These are phyloP conservation scores for Rhododendron henanense DNA, from an alignment of 148 eudicot genomes.

Conservation along the genomic window DNA sequence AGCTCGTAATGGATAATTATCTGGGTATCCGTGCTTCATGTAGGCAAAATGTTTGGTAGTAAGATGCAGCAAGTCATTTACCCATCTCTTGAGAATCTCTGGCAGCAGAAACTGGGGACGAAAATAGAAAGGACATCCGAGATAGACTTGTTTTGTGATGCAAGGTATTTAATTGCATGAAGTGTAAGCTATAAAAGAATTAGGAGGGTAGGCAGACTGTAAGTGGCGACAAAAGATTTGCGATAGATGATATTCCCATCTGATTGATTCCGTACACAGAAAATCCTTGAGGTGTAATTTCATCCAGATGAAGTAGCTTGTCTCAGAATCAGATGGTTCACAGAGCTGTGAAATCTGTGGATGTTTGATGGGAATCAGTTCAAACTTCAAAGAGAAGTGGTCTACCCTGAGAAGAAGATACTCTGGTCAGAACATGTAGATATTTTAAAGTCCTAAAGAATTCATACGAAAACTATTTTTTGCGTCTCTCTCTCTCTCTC, in stretches of 20 bases:
- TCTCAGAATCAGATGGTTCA: neutral
- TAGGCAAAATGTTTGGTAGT: neutral
- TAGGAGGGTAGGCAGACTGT: neutral
- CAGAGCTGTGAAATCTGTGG: neutral
- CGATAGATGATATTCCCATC: neutral
- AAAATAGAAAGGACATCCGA: neutral
- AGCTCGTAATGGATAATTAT: neutral
- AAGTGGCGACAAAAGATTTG: no score
- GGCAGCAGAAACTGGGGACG: neutral
- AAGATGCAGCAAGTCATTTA: neutral
- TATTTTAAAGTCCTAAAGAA: neutral
- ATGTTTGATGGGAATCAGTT: neutral
- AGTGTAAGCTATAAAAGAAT: neutral
- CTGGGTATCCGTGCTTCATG: neutral
- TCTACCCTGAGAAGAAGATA: neutral
- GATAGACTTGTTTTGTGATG: neutral
- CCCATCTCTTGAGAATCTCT: neutral
- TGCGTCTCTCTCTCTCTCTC: neutral
- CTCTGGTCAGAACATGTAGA: neutral
- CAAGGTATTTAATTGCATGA: neutral
- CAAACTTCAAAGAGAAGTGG: neutral
- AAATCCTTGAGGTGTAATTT: neutral
- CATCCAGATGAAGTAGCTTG: neutral
- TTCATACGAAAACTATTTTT: neutral
- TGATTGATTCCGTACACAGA: neutral